Percentiles rank a stretch among this genome's conserved stretches.
Evolutionary conservation across 73 alveolate genomes (phyloP).

Genomic region (Blepharisma stoltei): DNA sequence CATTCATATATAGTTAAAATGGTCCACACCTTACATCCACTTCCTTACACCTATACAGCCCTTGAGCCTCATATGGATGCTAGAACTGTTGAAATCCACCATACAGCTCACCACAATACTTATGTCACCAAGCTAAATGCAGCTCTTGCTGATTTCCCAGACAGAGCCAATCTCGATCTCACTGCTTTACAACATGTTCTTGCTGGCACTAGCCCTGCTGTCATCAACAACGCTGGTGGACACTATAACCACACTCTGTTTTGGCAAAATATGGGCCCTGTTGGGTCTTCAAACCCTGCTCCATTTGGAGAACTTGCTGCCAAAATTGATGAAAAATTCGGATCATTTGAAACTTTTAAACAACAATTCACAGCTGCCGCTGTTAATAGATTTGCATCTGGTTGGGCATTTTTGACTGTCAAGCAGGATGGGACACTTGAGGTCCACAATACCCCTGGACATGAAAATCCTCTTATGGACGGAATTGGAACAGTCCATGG

Average conservation of each 20-base stretch:
- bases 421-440: constrained; percentile 40
- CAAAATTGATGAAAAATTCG: constrained; percentile 27
- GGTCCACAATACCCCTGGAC: constrained; percentile 49
- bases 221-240: constrained; percentile 42
- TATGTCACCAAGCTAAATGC: constrained; percentile 47
- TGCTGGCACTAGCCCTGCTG: constrained; percentile 21
- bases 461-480: constrained; percentile 61
- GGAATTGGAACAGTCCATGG: constrained; percentile 34
- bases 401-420: constrained; percentile 60
- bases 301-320: constrained; percentile 47
- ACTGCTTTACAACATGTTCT: not conserved
- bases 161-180: not conserved
- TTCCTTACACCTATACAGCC: constrained; percentile 52
- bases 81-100: constrained; percentile 44
- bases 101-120: constrained; percentile 49
- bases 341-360: constrained; percentile 55
- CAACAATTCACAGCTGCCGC: constrained; percentile 42
- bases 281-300: constrained; percentile 41
- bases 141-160: constrained; percentile 33
- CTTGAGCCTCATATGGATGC: constrained; percentile 56
- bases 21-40: constrained; percentile 31
- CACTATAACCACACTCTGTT: constrained; percentile 56
- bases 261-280: constrained; percentile 51
- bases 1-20: not conserved
- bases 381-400: constrained; percentile 48